phyloP scores from a whole-genome alignment of 345 rosid species.

The Pugionium dolabratum region DNA sequence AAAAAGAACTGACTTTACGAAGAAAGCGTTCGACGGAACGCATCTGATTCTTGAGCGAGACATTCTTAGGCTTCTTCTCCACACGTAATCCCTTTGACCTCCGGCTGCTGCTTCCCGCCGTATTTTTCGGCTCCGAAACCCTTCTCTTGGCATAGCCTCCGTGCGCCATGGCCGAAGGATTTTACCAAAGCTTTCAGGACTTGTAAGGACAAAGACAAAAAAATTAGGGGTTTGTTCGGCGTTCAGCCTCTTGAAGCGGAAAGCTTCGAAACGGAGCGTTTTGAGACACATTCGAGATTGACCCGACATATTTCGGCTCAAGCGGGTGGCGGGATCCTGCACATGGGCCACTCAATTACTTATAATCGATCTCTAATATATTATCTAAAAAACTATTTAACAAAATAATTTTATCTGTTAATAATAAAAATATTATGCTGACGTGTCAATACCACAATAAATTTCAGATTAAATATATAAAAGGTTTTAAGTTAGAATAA shows the following conservation, averaged over 20 bases:
- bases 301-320: not conserved
- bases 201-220: not conserved
- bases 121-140: slow-evolving; percentile 58
- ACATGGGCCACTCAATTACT: not conserved
- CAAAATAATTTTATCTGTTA: too few relatives aligned
- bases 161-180: slow-evolving; percentile 66
- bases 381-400: too few relatives aligned
- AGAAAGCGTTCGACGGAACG: slow-evolving; percentile 96
- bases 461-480: too few relatives aligned
- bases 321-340: not conserved
- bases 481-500: too few relatives aligned
- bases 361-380: too few relatives aligned
- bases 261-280: slow-evolving; percentile 6
- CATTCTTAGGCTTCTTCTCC: slow-evolving; percentile 79
- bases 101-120: slow-evolving; percentile 52
- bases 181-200: not conserved
- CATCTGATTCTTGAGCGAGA: slow-evolving; percentile 87
- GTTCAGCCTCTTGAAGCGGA: slow-evolving; percentile 1
- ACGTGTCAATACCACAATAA: too few relatives aligned
- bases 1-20: slow-evolving; percentile 63
- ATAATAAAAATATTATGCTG: too few relatives aligned
- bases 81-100: slow-evolving; percentile 69
- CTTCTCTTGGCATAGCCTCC: slow-evolving; percentile 87
- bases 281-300: not conserved
- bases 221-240: slow-evolving; percentile 30